phyloP scores from a whole-genome alignment of 176 grass and related monocot species.

The Tuctoria greenei region DNA sequence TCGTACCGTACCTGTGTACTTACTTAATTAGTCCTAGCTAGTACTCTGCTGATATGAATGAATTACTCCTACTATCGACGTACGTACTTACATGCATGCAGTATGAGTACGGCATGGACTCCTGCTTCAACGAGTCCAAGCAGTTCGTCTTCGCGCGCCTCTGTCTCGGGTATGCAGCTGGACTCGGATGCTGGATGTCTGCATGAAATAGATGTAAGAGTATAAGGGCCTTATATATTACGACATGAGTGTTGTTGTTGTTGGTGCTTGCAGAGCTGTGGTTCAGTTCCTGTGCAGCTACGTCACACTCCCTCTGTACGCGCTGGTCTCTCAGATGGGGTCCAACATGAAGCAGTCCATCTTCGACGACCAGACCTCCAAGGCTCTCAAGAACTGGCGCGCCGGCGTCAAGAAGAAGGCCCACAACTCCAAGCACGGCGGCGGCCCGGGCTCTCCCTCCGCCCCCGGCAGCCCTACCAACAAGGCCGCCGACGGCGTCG shows the following conservation, averaged over 20 bases:
- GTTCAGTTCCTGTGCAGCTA: constrained; percentile 90
- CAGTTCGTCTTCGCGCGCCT: constrained; percentile 56
- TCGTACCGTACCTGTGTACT: no score
- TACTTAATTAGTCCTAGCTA: no score
- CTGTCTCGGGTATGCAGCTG: constrained; percentile 90
- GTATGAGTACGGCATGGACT: constrained; percentile 92
- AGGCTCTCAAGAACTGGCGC: constrained; percentile 91
- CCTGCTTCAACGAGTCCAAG: constrained; percentile 81
- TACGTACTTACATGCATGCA: no score
- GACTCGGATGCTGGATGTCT: no score
- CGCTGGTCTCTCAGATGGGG: constrained; percentile 60
- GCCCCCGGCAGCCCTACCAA: background rate
- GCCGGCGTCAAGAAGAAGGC: constrained; percentile 76
- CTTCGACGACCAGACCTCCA: constrained; percentile 94
- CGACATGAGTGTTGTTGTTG: no score
- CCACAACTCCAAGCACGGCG: constrained; percentile 36
- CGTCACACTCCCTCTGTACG: constrained; percentile 28
- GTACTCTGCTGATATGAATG: no score
- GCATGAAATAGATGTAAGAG: no score
- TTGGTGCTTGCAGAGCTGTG: constrained; percentile 46
- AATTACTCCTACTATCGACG: no score
- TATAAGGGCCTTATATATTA: no score
- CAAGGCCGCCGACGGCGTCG: background rate
- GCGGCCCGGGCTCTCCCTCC: background rate
- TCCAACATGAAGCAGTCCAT: constrained; percentile 96